These are phyloP conservation scores for Aspergillus piperis DNA, from an alignment of 2,329 filamentous ascomycete species.

Conservation along the genomic window DNA sequence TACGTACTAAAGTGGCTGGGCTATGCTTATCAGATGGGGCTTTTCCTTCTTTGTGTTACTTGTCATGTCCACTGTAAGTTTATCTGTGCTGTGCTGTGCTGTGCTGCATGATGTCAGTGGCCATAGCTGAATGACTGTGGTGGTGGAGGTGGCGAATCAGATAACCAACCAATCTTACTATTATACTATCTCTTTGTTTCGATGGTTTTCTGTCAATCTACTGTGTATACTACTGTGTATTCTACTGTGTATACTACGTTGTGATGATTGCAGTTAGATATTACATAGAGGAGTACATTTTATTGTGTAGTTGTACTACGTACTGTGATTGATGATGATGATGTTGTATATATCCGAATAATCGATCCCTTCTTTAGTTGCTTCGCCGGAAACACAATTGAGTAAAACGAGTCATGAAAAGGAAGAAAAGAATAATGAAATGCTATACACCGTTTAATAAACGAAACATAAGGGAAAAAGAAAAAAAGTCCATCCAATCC, in stretches of 20 bases:
- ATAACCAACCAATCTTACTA: not conserved
- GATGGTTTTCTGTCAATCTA: not conserved
- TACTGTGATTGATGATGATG: not conserved
- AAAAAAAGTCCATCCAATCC: not conserved
- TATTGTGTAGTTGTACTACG: too few relatives aligned
- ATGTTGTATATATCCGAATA: not conserved
- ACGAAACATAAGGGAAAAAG: not conserved
- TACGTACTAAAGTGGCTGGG: not conserved
- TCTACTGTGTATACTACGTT: too few relatives aligned
- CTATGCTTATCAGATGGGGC: not conserved
- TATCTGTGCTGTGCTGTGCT: not conserved
- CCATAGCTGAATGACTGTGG: too few relatives aligned
- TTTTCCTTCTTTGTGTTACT: not conserved
- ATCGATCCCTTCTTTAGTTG: slow-evolving; percentile 1
- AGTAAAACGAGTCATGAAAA: not conserved
- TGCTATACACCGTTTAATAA: slow-evolving; percentile 2
- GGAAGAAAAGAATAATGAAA: not conserved
- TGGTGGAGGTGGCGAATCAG: not conserved
- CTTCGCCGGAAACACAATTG: not conserved
- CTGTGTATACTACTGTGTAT: too few relatives aligned
- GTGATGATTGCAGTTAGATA: too few relatives aligned
- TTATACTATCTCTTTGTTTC: not conserved
- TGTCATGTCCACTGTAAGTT: not conserved
- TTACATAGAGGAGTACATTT: too few relatives aligned
- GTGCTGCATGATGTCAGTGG: slow-evolving; percentile 1